Evolutionary conservation across 2,329 filamentous ascomycete genomes (phyloP), one percentile per base, ranked within the genome.

Genomic region (Moelleriella libera): DNA sequence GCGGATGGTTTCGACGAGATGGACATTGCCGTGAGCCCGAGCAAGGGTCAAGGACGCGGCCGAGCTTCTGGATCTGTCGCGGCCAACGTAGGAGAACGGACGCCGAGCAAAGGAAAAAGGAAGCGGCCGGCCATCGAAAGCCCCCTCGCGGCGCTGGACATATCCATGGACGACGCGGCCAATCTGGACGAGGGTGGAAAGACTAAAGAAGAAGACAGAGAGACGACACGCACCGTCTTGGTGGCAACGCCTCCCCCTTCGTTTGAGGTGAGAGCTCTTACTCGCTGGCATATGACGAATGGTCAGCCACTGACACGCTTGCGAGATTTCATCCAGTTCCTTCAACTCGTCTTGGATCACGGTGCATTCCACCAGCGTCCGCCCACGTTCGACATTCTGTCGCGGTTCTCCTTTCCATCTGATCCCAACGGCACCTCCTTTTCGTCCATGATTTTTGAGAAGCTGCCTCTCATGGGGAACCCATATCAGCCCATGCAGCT

Each of bases 1-100:
- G 75, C 83, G 1, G 86, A 92, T 62, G 86, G 86, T 0, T 92
- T 92, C 55, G 84, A 89, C 50, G 79, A 86, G 50, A 68, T 78
- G 52, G 76, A 80, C 51, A 68, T 78, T 47, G 67, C 69, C 6
- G 59, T 62, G 5, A 80, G 76, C 48, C 76, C 76, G 1, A 72
- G 63, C 56, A 78, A 75, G 54, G 68, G 67, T 1, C 66, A 70
- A 46, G 63, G 67, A 46, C 60, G 57, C 52, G 64, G 53, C 53
- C 54, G 69, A 60, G 51, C 68, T 47, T 60, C 62, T 0, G 67
- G 68, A 1, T 61, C 71, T 0, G 64, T 73, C 2, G 67, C 71
- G 3, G 58, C 63, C 11, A 63, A 69, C 28, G 61, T 73, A 4
- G 64, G 65, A 0, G 75, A 79, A 53, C 67, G 72, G 50, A 79